Evolutionary conservation across 306 rosid genomes (phyloP), one percentile per base, ranked within the genome.

Genomic region (Senna tora): DNA sequence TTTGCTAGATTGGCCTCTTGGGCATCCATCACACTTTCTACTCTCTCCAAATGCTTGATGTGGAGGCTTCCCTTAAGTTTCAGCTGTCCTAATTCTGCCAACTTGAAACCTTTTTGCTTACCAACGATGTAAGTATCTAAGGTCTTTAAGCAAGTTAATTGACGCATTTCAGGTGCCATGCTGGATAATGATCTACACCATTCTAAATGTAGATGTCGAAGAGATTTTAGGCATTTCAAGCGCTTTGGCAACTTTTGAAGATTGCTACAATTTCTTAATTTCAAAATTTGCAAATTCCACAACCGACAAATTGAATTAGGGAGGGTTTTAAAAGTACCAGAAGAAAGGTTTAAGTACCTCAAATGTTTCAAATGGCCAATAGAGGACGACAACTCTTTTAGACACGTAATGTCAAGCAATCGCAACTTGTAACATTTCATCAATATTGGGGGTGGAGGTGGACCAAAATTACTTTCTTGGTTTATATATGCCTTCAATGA

Each of bases 51-150:
- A 34, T 74, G 52, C 61, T 32, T 16, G 50, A 79, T 69, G 9
- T 7, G 34, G 11, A 79, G 76, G 3, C n/a, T 66, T 53, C 72
- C 83, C 53, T 34, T 69, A 6, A 79, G 76, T 0, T 68, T 68
- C 11, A 68, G 7, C 10, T 1, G 1, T 21, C 67, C 67, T 12
- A 79, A 28, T 68, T 80, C 77, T n/a, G 21, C 19, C 73, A 75
- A 47, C 6, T 0, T 49, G 33, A 32, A 70, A 17, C 80, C 77
- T 10, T 2, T 62, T 69, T 63, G 11, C 9, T 32, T 39, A 1
- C 83, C 73, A 34, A 80, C 74, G 16, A 80, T 0, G 9, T 20
- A 69, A 0, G 0, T 13, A 21, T 21, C 63, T 46, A 80, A 80
- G 11, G 34, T 54, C 20, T 47, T n/a, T n/a, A 47, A 47, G 52